These are phyloP conservation scores for Metarhizium rileyi DNA, from an alignment of 2,329 filamentous ascomycete genomes.

Conservation along the genomic window DNA sequence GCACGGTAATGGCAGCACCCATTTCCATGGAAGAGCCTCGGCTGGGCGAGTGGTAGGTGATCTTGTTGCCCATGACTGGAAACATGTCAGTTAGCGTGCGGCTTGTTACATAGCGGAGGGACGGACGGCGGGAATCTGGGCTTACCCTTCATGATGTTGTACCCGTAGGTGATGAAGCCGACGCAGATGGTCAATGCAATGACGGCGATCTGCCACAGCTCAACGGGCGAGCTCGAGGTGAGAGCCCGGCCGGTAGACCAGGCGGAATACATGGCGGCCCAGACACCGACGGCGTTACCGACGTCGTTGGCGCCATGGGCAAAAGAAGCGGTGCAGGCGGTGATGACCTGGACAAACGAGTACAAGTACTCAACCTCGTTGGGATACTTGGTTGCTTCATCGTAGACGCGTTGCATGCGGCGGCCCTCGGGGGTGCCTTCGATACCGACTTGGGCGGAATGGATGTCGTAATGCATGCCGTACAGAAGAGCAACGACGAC, in stretches of 20 bases:
- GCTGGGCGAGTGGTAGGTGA: constrained; percentile 56
- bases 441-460: constrained; percentile 27
- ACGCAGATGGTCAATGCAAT: constrained; percentile 52
- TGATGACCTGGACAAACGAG: constrained; percentile 56
- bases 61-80: constrained; percentile 70
- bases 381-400: constrained; percentile 52
- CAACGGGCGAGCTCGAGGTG: constrained; percentile 54
- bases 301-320: constrained; percentile 72
- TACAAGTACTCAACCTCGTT: constrained; percentile 55
- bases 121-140: background rate
- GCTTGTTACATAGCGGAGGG: background rate
- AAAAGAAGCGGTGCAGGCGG: constrained; percentile 63
- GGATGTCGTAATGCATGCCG: constrained; percentile 74
- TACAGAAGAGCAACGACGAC: constrained; percentile 56
- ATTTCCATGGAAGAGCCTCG: constrained; percentile 65
- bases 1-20: constrained; percentile 66
- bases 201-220: constrained; percentile 68
- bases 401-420: constrained; percentile 46
- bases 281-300: constrained; percentile 59
- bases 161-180: constrained; percentile 65
- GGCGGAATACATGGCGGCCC: constrained; percentile 60
- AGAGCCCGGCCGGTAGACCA: constrained; percentile 55
- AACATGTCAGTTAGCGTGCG: background rate
- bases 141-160: constrained; percentile 75
- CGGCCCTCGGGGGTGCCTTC: constrained; percentile 13